A percentile compares a stretch with the other conserved stretches of the same genome.
Evolutionary conservation across 2,329 filamentous ascomycete species (phyloP).

Genomic region (Thielaviopsis ethacetica): DNA sequence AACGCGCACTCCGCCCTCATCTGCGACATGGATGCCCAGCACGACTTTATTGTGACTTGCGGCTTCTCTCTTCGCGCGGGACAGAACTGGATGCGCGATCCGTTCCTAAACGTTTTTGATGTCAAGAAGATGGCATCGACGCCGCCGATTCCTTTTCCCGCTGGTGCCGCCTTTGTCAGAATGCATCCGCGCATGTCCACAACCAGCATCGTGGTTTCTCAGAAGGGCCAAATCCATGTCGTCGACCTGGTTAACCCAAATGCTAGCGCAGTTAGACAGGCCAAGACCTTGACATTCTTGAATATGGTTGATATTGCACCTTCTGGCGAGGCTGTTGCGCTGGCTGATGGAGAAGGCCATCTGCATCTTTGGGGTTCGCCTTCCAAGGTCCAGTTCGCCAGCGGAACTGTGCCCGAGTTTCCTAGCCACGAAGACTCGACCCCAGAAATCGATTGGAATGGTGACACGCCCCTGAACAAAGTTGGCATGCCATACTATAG

Average conservation of each 20-base stretch:
- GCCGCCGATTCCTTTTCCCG: constrained; percentile 80
- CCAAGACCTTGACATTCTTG: constrained; percentile 59
- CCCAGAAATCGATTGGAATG: constrained; percentile 48
- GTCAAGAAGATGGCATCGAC: constrained; percentile 78
- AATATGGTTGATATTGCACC: constrained; percentile 73
- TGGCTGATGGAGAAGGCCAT: constrained; percentile 62
- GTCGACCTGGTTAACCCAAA: constrained; percentile 92
- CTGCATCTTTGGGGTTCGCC: constrained; percentile 83
- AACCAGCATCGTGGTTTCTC: constrained; percentile 84
- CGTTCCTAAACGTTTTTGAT: constrained; percentile 89
- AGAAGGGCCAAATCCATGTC: constrained; percentile 84
- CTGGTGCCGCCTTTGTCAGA: constrained; percentile 82
- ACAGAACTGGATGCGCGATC: constrained; percentile 65
- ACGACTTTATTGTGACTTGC: constrained; percentile 89
- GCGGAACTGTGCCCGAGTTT: constrained; percentile 65
- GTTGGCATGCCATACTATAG: constrained; percentile 90
- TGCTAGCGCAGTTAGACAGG: constrained; percentile 68
- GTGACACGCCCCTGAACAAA: constrained; percentile 64
- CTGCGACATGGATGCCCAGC: constrained; percentile 93
- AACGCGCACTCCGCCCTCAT: constrained; percentile 77
- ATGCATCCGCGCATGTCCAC: constrained; percentile 95
- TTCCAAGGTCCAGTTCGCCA: constrained; percentile 71
- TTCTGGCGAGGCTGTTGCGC: constrained; percentile 69
- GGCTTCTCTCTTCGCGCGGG: constrained; percentile 72
- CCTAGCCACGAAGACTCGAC: constrained; percentile 46